These are phyloP conservation scores for Quercus phellos DNA, from an alignment of 331 rosid species.

Conservation along the genomic window DNA sequence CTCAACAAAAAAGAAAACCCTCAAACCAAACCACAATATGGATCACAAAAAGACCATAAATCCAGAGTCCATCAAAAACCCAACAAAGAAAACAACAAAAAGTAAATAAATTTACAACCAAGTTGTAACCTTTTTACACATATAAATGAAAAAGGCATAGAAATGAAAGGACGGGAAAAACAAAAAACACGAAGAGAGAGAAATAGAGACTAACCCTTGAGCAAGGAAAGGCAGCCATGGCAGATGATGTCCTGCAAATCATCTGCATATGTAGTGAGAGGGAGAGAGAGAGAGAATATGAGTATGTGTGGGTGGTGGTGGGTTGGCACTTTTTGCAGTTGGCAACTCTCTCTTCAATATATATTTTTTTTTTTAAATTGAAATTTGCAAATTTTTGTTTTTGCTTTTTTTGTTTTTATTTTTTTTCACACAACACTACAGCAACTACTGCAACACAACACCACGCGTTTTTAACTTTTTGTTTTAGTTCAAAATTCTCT, in stretches of 20 bases:
- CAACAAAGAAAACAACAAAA: background rate
- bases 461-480: no score
- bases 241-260: constrained; percentile 54
- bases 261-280: constrained; percentile 36
- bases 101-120: background rate
- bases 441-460: no score
- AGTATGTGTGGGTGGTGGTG: constrained; percentile 19
- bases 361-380: background rate
- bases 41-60: background rate
- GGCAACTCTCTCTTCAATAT: constrained; percentile 1
- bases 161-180: background rate
- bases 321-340: constrained; percentile 39
- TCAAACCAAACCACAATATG: background rate
- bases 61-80: background rate
- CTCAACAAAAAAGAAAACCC: background rate
- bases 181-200: background rate
- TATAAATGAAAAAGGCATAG: background rate
- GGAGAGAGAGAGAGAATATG: background rate
- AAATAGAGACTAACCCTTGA: constrained; percentile 41
- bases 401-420: background rate
- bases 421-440: background rate
- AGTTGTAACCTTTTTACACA: background rate
- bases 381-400: background rate
- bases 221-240: constrained; percentile 60
- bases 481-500: no score